Percentiles rank a stretch among this genome's conserved stretches.
Evolutionary conservation across 2,329 filamentous ascomycete genomes (phyloP).

Genomic region (Aureobasidium zeae): DNA sequence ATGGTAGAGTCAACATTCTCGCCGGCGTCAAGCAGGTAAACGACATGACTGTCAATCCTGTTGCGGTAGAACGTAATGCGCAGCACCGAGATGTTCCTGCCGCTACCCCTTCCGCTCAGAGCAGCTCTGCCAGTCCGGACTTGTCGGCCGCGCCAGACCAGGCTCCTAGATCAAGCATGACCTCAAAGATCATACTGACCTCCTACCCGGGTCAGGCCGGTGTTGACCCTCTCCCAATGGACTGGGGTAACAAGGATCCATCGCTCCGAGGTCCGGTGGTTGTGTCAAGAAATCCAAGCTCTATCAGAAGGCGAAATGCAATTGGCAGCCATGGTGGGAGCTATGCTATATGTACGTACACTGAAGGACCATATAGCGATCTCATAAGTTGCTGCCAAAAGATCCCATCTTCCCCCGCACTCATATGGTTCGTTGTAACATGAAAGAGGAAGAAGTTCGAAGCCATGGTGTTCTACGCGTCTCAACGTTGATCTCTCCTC

Average conservation of each 20-base stretch:
- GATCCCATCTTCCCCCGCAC: too few relatives aligned
- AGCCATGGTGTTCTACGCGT: too few relatives aligned
- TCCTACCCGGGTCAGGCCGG: slow-evolving; percentile 92
- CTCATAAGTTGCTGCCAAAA: too few relatives aligned
- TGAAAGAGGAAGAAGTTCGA: too few relatives aligned
- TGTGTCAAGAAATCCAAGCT: slow-evolving; percentile 66
- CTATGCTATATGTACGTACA: slow-evolving; percentile 67
- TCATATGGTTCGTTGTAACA: too few relatives aligned
- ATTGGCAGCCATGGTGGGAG: slow-evolving; percentile 75
- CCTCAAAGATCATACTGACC: slow-evolving; percentile 58
- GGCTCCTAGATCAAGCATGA: slow-evolving; percentile 29
- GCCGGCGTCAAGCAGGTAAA: slow-evolving; percentile 49
- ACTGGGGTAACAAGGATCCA: slow-evolving; percentile 76
- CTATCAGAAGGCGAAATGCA: slow-evolving; percentile 52
- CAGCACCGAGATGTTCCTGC: not conserved
- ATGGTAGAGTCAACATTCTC: slow-evolving; percentile 52
- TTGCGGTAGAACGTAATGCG: not conserved
- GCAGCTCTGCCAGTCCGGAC: not conserved
- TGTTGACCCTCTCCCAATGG: slow-evolving; percentile 79
- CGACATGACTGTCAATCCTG: slow-evolving; percentile 37
- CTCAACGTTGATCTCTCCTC: too few relatives aligned
- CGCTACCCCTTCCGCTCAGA: not conserved
- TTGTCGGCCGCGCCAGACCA: not conserved
- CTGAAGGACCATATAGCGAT: too few relatives aligned
- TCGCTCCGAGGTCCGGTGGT: slow-evolving; percentile 74